Conservation (phyloP, 176 grass and related monocot genomes). For the Urochloa ruziziensis region DNA sequence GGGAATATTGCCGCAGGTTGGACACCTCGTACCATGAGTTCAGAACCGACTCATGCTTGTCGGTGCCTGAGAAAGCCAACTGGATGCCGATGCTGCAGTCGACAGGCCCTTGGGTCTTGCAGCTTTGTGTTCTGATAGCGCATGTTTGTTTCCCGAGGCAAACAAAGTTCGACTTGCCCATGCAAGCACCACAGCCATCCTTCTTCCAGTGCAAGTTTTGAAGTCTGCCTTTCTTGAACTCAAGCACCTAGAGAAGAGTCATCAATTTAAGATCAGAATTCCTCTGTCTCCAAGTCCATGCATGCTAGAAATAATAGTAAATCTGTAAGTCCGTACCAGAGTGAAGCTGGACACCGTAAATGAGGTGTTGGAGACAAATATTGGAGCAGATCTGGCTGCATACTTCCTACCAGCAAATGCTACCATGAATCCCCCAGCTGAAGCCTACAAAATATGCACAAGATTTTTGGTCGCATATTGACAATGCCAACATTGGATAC, state of each 20-base stretch:
- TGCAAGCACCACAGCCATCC: slow-evolving; percentile 70
- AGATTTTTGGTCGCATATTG: slow-evolving; percentile 8
- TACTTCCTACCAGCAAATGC: slow-evolving; percentile 97
- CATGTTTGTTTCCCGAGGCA: slow-evolving; percentile 80
- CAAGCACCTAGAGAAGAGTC: slow-evolving; percentile 57
- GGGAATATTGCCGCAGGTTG: slow-evolving; percentile 88
- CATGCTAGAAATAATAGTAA: not conserved
- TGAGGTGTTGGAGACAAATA: slow-evolving; percentile 66
- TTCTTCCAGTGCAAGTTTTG: slow-evolving; percentile 92
- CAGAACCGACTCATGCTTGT: slow-evolving; percentile 83
- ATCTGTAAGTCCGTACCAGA: slow-evolving; percentile 60
- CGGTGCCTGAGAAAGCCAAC: slow-evolving; percentile 88
- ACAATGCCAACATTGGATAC: slow-evolving; percentile 7
- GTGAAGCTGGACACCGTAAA: slow-evolving; percentile 87
- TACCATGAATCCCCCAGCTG: slow-evolving; percentile 88
- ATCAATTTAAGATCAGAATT: slow-evolving; percentile 30
- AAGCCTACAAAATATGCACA: slow-evolving; percentile 51
- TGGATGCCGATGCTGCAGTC: slow-evolving; percentile 96
- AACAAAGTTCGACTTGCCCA: slow-evolving; percentile 64
- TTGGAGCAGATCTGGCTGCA: slow-evolving; percentile 67
- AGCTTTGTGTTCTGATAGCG: slow-evolving; percentile 66
- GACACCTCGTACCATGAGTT: slow-evolving; percentile 99
- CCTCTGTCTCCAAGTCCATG: not conserved
- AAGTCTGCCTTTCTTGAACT: slow-evolving; percentile 95
- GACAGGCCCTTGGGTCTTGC: slow-evolving; percentile 73